Percentiles rank a stretch among this genome's conserved stretches.
phyloP scores from a whole-genome alignment of 768 basidiomycete species.

The Chiua virens region DNA sequence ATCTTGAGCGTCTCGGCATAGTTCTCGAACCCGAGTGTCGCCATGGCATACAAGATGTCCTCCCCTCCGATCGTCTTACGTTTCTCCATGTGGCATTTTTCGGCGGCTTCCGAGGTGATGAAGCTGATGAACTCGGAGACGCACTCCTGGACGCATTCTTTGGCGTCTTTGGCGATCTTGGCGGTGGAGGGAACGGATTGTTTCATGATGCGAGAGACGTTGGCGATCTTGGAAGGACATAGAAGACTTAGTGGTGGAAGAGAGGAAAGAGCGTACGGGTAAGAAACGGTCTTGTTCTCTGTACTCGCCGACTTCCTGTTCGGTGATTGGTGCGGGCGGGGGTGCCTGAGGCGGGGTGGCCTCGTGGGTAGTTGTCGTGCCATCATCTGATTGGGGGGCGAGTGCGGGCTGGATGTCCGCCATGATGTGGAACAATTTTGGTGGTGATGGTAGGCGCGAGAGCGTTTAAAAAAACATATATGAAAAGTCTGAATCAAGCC shows the following conservation, averaged over 20 bases:
- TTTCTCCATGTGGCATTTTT: constrained; percentile 92
- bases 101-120: constrained; percentile 95
- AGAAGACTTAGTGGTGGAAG: not conserved
- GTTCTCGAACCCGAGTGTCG: constrained; percentile 88
- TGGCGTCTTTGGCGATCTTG: constrained; percentile 97
- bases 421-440: constrained; percentile 17
- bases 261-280: constrained; percentile 56
- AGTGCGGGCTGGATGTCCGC: constrained; percentile 35
- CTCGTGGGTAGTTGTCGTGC: constrained; percentile 31
- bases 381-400: constrained; percentile 42
- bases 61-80: constrained; percentile 98
- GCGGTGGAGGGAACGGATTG: constrained; percentile 83
- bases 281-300: constrained; percentile 93
- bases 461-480: not conserved
- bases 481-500: no score
- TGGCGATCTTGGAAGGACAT: constrained; percentile 73
- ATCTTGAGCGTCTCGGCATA: constrained; percentile 92
- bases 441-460: not conserved
- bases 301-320: constrained; percentile 92
- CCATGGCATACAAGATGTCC: constrained; percentile 96
- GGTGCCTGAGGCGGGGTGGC: constrained; percentile 41
- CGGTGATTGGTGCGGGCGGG: constrained; percentile 75
- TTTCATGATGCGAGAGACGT: constrained; percentile 98
- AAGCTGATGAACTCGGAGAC: constrained; percentile 98
- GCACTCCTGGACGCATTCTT: constrained; percentile 98